Evolutionary conservation across 768 basidiomycete species (phyloP), one percentile per base, ranked within the genome.

Genomic region (Suillus decipiens): DNA sequence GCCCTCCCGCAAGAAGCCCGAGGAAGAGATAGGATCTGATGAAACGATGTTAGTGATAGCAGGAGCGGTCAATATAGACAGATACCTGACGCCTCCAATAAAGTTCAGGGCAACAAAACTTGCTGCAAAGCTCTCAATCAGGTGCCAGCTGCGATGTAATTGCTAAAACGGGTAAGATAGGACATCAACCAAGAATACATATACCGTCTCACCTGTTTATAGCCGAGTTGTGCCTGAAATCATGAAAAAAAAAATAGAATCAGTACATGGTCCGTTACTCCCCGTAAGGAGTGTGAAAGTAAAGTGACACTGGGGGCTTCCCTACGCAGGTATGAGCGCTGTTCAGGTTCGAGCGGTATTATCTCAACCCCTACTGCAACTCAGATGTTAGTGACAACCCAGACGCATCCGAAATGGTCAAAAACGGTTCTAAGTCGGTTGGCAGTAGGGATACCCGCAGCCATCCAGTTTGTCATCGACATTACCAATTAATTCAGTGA

Each of bases 261-360:
- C 76, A 93, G 89, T 80, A 74, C 72, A 67, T 70, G 68, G 70
- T 69, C 64, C 69, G 61, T 72, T 69, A 72, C 81, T 80, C 77
- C 75, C 72, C 71, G 68, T 64, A 63, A 67, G 74, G 69, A 75
- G 79, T 76, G 78, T 73, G 67, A 72, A 74, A 74, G 75, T 73
- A 77, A 78, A 79, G 75, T 69, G 78, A 89, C 80, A 86, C 89
- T 89, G 85, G 82, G 81, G 90, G 89, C 89, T 92, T 95, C 92
- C 92, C 93, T 94, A 92, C 93, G 94, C 93, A 93, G 92, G 91
- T 93, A 83, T 94, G 84, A 93, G 86, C 90, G 83, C 92, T 93
- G 89, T 84, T 92, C 94, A 95, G 92, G 93, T 95, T 95, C 91
- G 77, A 86, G 88, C 94, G 93, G 93, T 95, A 86, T 95, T 64